Conservation (phyloP, 352 stramenopile genomes). For the Pythium coloratum region DNA sequence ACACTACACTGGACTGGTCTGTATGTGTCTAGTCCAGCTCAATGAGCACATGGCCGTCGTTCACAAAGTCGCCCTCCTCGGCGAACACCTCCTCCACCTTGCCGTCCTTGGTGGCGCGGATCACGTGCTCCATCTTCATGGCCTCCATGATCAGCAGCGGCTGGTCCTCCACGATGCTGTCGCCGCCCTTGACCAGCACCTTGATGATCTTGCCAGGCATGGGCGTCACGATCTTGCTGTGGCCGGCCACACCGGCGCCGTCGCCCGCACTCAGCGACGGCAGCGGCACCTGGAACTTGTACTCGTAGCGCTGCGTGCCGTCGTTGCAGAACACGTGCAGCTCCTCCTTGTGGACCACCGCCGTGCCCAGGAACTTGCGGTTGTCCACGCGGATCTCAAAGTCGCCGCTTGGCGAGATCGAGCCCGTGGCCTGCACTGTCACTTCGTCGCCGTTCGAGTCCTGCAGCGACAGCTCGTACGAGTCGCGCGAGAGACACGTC, state of each 20-base stretch:
- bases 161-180: conserved; percentile 87
- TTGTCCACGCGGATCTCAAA: conserved; percentile 71
- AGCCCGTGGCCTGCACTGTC: conserved; percentile 31
- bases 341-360: conserved; percentile 63
- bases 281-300: conserved; percentile 78
- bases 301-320: conserved; percentile 70
- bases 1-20: background rate
- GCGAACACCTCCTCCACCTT: conserved; percentile 73
- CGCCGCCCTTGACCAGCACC: conserved; percentile 86
- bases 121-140: conserved; percentile 97
- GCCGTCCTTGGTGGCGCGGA: conserved; percentile 70
- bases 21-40: conserved; percentile 43
- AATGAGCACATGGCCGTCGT: conserved; percentile 72
- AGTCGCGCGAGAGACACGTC: conserved; percentile 39
- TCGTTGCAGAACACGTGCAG: conserved; percentile 81
- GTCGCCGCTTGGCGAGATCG: conserved; percentile 44
- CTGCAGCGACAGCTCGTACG: conserved; percentile 44
- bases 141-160: conserved; percentile 95
- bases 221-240: conserved; percentile 80
- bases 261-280: conserved; percentile 41
- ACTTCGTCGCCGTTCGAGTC: conserved; percentile 18
- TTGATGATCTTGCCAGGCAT: conserved; percentile 96
- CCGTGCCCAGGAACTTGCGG: conserved; percentile 64
- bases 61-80: conserved; percentile 74
- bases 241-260: conserved; percentile 32